A percentile compares a stretch with the other conserved stretches of the same genome.
Conservation (phyloP, 2,329 filamentous ascomycete species). For the Penicillium sp. region DNA sequence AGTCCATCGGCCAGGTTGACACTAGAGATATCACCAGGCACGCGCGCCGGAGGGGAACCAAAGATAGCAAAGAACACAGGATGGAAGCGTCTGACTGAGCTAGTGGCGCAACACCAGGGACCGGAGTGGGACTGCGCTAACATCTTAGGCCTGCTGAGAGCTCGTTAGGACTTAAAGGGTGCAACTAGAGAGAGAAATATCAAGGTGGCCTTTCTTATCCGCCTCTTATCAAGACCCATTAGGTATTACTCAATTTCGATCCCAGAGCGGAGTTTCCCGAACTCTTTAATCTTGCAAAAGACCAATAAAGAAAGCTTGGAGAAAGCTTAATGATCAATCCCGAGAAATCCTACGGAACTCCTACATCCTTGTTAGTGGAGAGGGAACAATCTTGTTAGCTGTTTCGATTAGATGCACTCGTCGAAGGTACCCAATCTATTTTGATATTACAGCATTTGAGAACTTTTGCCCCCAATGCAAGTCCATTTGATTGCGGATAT, state of each 20-base stretch:
- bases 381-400: background rate
- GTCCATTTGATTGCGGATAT: background rate
- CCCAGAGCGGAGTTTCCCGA: background rate
- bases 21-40: background rate
- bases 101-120: background rate
- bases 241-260: background rate
- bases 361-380: background rate
- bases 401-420: background rate
- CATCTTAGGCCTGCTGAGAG: background rate
- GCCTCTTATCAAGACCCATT: background rate
- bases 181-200: background rate
- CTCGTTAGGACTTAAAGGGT: background rate
- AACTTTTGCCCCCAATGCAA: too few relatives aligned
- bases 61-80: background rate
- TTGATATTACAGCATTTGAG: too few relatives aligned
- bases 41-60: background rate
- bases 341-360: background rate
- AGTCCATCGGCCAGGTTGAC: constrained; percentile 19
- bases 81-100: background rate
- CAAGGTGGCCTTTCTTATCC: background rate
- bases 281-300: background rate
- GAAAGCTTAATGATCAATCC: background rate
- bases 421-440: too few relatives aligned
- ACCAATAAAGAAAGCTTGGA: background rate
- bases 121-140: background rate